Conservation (phyloP, 768 basidiomycete genomes). For the Tricholoma sp. region DNA sequence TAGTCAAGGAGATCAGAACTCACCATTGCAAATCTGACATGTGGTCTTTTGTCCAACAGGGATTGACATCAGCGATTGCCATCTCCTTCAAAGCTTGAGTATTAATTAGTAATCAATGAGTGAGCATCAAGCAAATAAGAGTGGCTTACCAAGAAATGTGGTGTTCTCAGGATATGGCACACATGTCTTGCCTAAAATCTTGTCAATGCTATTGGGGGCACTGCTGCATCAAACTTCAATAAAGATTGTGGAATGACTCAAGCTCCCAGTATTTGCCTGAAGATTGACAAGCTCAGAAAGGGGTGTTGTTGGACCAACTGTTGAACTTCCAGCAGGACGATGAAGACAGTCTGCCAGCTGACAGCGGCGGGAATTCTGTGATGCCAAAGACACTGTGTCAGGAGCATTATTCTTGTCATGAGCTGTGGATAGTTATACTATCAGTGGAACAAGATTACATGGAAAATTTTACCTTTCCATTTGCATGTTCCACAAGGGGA, state of each 20-base stretch:
- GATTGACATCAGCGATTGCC: neutral
- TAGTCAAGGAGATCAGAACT: neutral
- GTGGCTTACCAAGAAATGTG: neutral
- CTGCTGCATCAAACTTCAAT: neutral
- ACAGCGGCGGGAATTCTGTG: neutral
- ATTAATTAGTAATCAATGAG: neutral
- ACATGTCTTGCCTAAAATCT: too few species aligned
- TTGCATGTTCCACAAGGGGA: too few species aligned
- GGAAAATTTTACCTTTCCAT: neutral
- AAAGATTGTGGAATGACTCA: neutral
- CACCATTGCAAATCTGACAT: conserved; percentile 1
- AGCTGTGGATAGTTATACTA: neutral
- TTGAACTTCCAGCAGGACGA: neutral
- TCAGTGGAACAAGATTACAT: neutral
- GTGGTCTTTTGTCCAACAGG: neutral
- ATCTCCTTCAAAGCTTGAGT: neutral
- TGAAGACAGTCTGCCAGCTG: neutral
- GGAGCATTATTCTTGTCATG: neutral
- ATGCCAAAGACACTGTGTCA: neutral
- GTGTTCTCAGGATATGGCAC: neutral
- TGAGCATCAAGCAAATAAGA: neutral
- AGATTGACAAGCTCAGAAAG: too few species aligned
- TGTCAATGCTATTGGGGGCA: neutral
- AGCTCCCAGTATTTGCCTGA: too few species aligned
- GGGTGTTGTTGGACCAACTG: neutral